These are phyloP conservation scores for Pseudozyma tsukubaensis DNA, from an alignment of 1,284 basidiomycete genomes.

Conservation along the genomic window DNA sequence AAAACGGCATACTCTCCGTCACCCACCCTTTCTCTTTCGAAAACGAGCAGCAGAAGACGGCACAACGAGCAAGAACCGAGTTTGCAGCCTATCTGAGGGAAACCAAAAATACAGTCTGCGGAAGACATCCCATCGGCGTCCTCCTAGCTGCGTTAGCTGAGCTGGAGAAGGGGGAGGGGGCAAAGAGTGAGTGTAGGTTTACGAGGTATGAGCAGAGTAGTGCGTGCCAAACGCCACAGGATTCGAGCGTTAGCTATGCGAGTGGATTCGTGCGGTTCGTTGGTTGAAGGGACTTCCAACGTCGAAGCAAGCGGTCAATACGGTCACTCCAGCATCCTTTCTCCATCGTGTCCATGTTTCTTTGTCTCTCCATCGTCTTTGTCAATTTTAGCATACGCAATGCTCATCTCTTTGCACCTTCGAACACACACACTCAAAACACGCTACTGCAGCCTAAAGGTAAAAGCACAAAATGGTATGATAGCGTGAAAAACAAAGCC, in stretches of 20 bases:
- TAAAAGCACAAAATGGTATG: background rate
- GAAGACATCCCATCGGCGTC: constrained; percentile 92
- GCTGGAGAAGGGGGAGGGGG: constrained; percentile 73
- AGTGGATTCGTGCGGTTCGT: constrained; percentile 75
- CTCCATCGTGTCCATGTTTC: too few relatives aligned
- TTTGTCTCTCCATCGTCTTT: too few relatives aligned
- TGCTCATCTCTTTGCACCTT: too few relatives aligned
- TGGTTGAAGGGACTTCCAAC: background rate
- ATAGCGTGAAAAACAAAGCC: background rate
- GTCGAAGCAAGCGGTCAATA: too few relatives aligned
- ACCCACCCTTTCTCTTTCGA: constrained; percentile 71
- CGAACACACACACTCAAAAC: too few relatives aligned
- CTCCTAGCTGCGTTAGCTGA: constrained; percentile 80
- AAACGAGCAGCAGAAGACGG: constrained; percentile 19
- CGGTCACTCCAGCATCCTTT: too few relatives aligned
- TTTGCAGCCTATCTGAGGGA: constrained; percentile 77
- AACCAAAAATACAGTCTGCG: constrained; percentile 97
- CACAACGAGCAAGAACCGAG: constrained; percentile 39
- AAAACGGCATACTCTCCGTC: constrained; percentile 81
- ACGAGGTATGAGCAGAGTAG: constrained; percentile 78
- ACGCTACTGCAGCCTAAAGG: background rate
- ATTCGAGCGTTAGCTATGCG: constrained; percentile 95
- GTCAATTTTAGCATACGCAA: too few relatives aligned
- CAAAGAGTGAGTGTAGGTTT: constrained; percentile 52
- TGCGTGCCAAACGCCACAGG: constrained; percentile 76